Base-by-base conservation (phyloP, 257 asterid genomes). In the Lithospermum erythrorhizon region DNA sequence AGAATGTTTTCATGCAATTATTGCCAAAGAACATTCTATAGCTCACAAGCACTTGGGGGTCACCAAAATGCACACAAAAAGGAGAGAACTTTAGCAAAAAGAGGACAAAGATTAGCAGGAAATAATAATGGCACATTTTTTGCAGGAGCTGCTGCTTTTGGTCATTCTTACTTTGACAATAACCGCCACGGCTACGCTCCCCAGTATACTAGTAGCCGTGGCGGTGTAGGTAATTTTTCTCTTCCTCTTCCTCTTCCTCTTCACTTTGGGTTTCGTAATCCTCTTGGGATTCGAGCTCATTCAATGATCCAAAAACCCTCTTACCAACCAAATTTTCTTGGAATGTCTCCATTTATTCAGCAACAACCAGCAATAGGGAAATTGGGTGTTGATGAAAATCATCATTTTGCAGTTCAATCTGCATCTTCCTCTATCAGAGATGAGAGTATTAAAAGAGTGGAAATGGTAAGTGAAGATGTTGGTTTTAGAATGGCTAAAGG, bases 11-110 rank as follows among this genome's bases (percentile, higher is more conserved):
- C 74, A 0, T 70, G 83, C 80, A 78, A 75, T 48, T 78, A 74
- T 61, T 78, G 83, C 27, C 80, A 75, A 15, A 64, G 83, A 30
- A 78, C 75, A 35, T 78, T 78, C 73, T 78, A 68, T 62, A 78
- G 83, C 58, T 75, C 83, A n/a, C 83, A 78, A 29, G 83, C 83
- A 16, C 66, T 78, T 3, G 83, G 83, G 1, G 83, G 83, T 21
- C 83, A 78, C 55, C 83, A 78, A 23, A 78, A 78, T 45, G 83
- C 83, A 8, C 83, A 78, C 16, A 78, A 78, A 27, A 71, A 79
- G 20, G 83, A 78, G 35, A 47, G 80, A 54, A 75, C 67, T 1
- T 64, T 75, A 1, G 83, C 80, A 0, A 78, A 73, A 67, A 59
- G 53, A 37, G 63, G 48, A 9, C 62, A 37, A 13, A 41, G 49